phyloP scores from a whole-genome alignment of 2,329 filamentous ascomycete species.

The Aspergillus pseudoterreus region DNA sequence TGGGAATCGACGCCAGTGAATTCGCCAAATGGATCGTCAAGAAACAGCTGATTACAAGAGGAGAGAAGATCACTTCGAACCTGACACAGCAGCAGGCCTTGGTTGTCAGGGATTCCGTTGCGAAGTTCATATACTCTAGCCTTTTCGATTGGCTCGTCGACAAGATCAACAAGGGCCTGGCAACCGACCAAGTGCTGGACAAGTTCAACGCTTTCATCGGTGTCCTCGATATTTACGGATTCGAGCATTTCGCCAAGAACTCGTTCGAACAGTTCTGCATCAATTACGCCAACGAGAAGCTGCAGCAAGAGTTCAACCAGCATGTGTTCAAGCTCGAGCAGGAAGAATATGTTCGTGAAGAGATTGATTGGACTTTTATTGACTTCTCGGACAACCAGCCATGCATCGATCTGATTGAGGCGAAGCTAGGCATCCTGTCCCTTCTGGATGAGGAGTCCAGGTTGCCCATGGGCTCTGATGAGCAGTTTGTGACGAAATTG shows the following conservation, averaged over 20 bases:
- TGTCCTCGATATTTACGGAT: constrained; percentile 98
- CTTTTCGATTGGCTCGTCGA: constrained; percentile 99
- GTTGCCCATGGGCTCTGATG: constrained; percentile 93
- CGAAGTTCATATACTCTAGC: constrained; percentile 98
- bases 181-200: constrained; percentile 79
- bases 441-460: constrained; percentile 94
- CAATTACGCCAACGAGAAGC: constrained; percentile 99
- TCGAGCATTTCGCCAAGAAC: constrained; percentile 99
- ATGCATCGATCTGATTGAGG: constrained; percentile 97
- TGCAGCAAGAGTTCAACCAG: constrained; percentile 98
- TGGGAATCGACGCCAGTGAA: constrained; percentile 79
- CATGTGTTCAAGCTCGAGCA: constrained; percentile 99
- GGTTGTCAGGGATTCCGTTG: constrained; percentile 93
- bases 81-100: constrained; percentile 88
- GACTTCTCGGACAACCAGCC: constrained; percentile 99
- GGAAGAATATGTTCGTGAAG: constrained; percentile 91
- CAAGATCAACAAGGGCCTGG: constrained; percentile 85
- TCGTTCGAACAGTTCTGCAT: constrained; percentile 99
- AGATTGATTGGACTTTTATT: constrained; percentile 99
- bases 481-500: constrained; percentile 93
- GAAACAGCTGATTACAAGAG: constrained; percentile 94
- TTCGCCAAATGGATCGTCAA: constrained; percentile 99
- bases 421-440: constrained; percentile 88
- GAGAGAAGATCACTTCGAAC: constrained; percentile 96
- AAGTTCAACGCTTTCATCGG: constrained; percentile 90